Conservation (phyloP, 192 early-diverging fungal species). For the Coemansia sp. region DNA sequence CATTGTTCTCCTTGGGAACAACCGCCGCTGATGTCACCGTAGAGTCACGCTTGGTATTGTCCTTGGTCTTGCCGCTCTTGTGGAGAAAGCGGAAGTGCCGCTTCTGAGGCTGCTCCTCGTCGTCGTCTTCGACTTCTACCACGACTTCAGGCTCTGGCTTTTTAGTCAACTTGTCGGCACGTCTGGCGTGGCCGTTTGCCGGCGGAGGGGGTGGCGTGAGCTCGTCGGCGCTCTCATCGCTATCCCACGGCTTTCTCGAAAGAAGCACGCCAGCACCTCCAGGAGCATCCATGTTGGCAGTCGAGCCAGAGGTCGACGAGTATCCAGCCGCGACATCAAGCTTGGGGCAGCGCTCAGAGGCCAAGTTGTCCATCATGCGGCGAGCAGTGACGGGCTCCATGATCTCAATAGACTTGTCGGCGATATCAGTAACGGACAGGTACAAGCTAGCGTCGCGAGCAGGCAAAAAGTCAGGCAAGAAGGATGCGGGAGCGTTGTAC, state of each 20-base stretch:
- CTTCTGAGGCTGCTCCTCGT: slow-evolving; percentile 41
- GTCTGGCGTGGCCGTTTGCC: slow-evolving; percentile 13
- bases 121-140: slow-evolving; percentile 4
- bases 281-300: slow-evolving; percentile 26
- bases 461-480: slow-evolving; percentile 45
- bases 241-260: slow-evolving; percentile 46
- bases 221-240: slow-evolving; percentile 46
- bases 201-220: slow-evolving; percentile 4
- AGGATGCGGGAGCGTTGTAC: slow-evolving; percentile 39
- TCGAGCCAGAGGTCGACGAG: slow-evolving; percentile 37
- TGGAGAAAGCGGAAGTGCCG: slow-evolving; percentile 52
- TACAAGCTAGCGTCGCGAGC: slow-evolving; percentile 34
- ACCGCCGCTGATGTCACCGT: background rate
- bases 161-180: slow-evolving; percentile 15
- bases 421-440: slow-evolving; percentile 34
- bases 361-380: slow-evolving; percentile 56
- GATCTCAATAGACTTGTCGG: slow-evolving; percentile 57
- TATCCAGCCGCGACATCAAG: slow-evolving; percentile 22
- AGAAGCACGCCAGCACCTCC: slow-evolving; percentile 2
- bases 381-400: slow-evolving; percentile 59
- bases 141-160: slow-evolving; percentile 18
- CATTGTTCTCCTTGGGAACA: slow-evolving; percentile 20
- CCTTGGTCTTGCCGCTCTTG: slow-evolving; percentile 46
- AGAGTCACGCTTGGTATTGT: slow-evolving; percentile 29
- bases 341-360: slow-evolving; percentile 46